phyloP scores from a whole-genome alignment of 805 yeast species.

The Kodamaea hsintzibuensis region DNA sequence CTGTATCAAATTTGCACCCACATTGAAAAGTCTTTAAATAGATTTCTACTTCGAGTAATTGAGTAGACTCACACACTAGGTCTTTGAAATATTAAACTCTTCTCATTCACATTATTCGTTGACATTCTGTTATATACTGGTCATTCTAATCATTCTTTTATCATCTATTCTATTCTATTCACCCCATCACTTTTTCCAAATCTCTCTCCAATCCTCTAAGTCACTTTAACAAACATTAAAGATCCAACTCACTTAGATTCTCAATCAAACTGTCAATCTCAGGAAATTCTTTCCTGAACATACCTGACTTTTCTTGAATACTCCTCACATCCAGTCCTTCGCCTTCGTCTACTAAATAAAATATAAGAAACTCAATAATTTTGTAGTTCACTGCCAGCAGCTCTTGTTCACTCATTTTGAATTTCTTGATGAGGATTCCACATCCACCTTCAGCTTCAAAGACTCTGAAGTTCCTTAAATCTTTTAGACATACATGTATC shows the following conservation, averaged over 20 bases:
- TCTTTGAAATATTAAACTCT: too few species aligned
- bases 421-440: slow-evolving; percentile 45
- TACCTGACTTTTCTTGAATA: slow-evolving; percentile 32
- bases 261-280: slow-evolving; percentile 41
- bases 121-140: too few species aligned
- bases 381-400: slow-evolving; percentile 49
- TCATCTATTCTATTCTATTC: too few species aligned
- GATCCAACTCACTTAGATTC: slow-evolving; percentile 34
- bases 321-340: slow-evolving; percentile 10
- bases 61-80: too few species aligned
- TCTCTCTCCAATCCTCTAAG: too few species aligned
- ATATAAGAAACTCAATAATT: slow-evolving; percentile 66
- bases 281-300: slow-evolving; percentile 39
- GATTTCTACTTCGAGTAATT: too few species aligned
- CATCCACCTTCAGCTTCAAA: slow-evolving; percentile 63
- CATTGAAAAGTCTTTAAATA: too few species aligned
- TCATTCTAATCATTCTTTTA: too few species aligned
- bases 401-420: slow-evolving; percentile 35
- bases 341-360: slow-evolving; percentile 64
- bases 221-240: not conserved
- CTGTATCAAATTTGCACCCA: not conserved
- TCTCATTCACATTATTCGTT: too few species aligned
- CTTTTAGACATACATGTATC: slow-evolving; percentile 58
- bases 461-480: slow-evolving; percentile 54
- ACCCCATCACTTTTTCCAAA: too few species aligned